A percentile compares a stretch with the other conserved stretches of the same genome.
phyloP scores from a whole-genome alignment of 2,329 filamentous ascomycete genomes.

The Fusarium torreyae region DNA sequence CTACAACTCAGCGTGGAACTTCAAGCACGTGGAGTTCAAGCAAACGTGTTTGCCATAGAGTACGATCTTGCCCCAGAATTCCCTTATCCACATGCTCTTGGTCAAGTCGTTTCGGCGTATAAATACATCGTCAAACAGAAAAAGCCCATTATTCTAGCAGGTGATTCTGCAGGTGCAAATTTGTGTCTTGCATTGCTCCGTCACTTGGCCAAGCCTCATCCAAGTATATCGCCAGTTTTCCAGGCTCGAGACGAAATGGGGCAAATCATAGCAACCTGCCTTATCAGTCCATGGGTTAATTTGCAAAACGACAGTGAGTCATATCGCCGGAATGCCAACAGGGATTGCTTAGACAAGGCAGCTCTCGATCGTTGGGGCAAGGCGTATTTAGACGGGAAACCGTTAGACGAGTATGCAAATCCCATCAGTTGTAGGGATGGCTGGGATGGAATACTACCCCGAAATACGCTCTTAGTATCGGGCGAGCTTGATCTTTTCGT shows the following conservation, averaged over 20 bases:
- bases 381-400: constrained; percentile 1
- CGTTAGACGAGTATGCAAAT: constrained; percentile 6
- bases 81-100: constrained; percentile 8
- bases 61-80: constrained; percentile 10
- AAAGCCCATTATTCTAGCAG: not conserved
- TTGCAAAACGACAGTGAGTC: not conserved
- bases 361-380: not conserved
- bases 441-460: constrained; percentile 2
- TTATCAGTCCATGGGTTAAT: constrained; percentile 6
- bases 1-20: constrained; percentile 1
- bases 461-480: not conserved
- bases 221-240: not conserved
- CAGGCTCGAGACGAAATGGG: not conserved
- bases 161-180: constrained; percentile 8
- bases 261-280: not conserved
- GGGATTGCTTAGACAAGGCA: not conserved
- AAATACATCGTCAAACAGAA: not conserved
- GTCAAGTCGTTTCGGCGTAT: constrained; percentile 2
- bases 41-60: not conserved
- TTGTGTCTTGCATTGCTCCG: constrained; percentile 4
- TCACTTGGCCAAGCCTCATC: constrained; percentile 8
- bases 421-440: not conserved
- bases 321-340: not conserved
- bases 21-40: not conserved
- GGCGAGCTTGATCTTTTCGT: constrained; percentile 6